These are phyloP conservation scores for Naganishia vishniacii DNA, from an alignment of 768 basidiomycete species.

Conservation along the genomic window DNA sequence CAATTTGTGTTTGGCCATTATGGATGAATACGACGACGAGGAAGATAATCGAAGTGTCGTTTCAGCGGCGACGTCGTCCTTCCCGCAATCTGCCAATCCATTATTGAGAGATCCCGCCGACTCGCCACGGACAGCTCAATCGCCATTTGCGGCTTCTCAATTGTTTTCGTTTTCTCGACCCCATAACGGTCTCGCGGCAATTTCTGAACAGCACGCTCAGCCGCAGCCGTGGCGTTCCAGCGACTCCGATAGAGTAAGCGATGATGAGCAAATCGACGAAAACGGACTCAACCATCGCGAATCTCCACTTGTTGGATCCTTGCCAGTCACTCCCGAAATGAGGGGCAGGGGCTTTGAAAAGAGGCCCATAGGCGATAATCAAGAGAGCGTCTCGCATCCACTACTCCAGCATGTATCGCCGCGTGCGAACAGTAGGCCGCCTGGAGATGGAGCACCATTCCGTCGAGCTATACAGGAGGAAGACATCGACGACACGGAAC, in stretches of 20 bases:
- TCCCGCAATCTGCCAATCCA: conserved; percentile 52
- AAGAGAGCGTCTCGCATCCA: neutral
- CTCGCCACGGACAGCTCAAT: conserved; percentile 63
- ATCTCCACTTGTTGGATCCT: neutral
- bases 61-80: conserved; percentile 61
- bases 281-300: no score
- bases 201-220: conserved; percentile 19
- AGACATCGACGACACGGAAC: conserved; percentile 31
- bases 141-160: conserved; percentile 81
- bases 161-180: conserved; percentile 56
- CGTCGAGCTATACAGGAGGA: conserved; percentile 49
- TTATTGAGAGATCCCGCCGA: conserved; percentile 54
- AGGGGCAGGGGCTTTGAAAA: conserved; percentile 1
- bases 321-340: neutral
- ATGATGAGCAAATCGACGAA: neutral
- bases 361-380: neutral
- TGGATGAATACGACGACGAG: conserved; percentile 80
- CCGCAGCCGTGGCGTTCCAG: neutral
- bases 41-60: conserved; percentile 78
- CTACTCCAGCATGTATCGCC: conserved; percentile 2
- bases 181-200: conserved; percentile 8
- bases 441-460: conserved; percentile 48
- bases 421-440: neutral
- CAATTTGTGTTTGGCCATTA: conserved; percentile 87
- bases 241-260: neutral